These are phyloP conservation scores for Paspalum notatum DNA, from an alignment of 176 grass and related monocot genomes.

Conservation along the genomic window DNA sequence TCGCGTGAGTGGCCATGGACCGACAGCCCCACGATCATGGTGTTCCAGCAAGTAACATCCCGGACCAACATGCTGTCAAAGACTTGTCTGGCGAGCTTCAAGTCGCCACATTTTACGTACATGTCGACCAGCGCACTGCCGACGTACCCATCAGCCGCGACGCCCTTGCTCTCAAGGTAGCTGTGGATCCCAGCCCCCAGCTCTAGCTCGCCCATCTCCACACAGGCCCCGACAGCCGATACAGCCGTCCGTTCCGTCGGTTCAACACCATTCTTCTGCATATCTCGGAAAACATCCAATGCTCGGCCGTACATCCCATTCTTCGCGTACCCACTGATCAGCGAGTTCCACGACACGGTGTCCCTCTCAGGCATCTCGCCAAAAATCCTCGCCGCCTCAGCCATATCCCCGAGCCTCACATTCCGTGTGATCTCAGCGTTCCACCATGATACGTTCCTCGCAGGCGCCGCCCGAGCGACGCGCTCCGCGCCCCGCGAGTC, in stretches of 20 bases:
- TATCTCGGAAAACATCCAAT: constrained; percentile 54
- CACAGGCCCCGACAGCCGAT: constrained; percentile 59
- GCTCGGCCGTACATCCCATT: constrained; percentile 37
- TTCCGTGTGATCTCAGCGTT: constrained; percentile 60
- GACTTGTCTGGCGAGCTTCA: constrained; percentile 51
- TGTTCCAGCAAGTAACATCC: constrained; percentile 63
- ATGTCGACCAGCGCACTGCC: constrained; percentile 72
- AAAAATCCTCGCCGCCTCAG: constrained; percentile 48
- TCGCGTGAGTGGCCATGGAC: constrained; percentile 60
- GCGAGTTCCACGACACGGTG: constrained; percentile 64
- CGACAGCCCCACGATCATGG: constrained; percentile 72
- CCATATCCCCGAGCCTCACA: constrained; percentile 43
- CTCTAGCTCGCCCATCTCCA: constrained; percentile 47
- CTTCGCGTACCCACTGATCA: constrained; percentile 60
- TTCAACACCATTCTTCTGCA: constrained; percentile 49
- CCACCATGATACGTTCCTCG: constrained; percentile 63
- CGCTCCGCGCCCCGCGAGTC: constrained; percentile 36
- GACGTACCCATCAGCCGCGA: constrained; percentile 66
- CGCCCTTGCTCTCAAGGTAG: constrained; percentile 51
- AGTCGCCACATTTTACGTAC: constrained; percentile 72
- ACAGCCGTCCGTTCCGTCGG: constrained; percentile 66
- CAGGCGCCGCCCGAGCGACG: constrained; percentile 42
- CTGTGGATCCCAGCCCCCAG: constrained; percentile 55
- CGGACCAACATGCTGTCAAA: constrained; percentile 60
- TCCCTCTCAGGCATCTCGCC: constrained; percentile 59